Percentiles rank a stretch among this genome's conserved stretches.
phyloP scores from a whole-genome alignment of 176 grass and related monocot species.

The Puya raimondii region DNA sequence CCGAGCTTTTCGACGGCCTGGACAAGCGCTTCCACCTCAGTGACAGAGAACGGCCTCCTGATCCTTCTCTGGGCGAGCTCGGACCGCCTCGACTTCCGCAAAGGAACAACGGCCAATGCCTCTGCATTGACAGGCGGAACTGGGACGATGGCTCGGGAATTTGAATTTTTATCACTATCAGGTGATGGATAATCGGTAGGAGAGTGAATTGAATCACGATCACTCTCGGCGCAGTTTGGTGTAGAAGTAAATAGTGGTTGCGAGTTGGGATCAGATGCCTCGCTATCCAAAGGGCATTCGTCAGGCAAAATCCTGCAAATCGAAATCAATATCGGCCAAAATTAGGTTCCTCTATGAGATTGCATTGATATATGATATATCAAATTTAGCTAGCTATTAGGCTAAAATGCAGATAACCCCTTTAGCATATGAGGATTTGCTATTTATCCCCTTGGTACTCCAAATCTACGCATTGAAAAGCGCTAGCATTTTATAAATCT shows the following conservation, averaged over 20 bases:
- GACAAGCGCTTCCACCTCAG: conserved; percentile 94
- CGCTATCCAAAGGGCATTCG: conserved; percentile 30
- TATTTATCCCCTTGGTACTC: too few species aligned
- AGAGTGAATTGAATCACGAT: conserved; percentile 58
- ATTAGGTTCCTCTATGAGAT: too few species aligned
- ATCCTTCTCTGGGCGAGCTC: conserved; percentile 62
- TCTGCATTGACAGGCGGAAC: conserved; percentile 30
- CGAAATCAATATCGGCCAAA: neutral
- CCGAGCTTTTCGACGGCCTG: conserved; percentile 95
- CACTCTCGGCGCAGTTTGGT: conserved; percentile 54
- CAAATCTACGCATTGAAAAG: too few species aligned
- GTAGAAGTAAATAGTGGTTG: conserved; percentile 43
- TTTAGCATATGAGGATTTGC: too few species aligned
- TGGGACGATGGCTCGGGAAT: conserved; percentile 39
- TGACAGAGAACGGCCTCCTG: conserved; percentile 82
- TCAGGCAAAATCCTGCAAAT: conserved; percentile 42
- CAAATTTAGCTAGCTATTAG: too few species aligned
- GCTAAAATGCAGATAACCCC: too few species aligned
- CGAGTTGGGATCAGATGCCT: conserved; percentile 33
- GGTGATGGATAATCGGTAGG: conserved; percentile 39
- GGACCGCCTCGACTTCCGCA: conserved; percentile 27
- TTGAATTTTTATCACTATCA: conserved; percentile 57
- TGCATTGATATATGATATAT: too few species aligned
- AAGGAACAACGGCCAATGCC: conserved; percentile 17
- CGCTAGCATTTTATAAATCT: too few species aligned